Percentiles rank a stretch among this genome's conserved stretches.
These are phyloP conservation scores for Colletotrichum melonis DNA, from an alignment of 2,329 filamentous ascomycete genomes.

Conservation along the genomic window DNA sequence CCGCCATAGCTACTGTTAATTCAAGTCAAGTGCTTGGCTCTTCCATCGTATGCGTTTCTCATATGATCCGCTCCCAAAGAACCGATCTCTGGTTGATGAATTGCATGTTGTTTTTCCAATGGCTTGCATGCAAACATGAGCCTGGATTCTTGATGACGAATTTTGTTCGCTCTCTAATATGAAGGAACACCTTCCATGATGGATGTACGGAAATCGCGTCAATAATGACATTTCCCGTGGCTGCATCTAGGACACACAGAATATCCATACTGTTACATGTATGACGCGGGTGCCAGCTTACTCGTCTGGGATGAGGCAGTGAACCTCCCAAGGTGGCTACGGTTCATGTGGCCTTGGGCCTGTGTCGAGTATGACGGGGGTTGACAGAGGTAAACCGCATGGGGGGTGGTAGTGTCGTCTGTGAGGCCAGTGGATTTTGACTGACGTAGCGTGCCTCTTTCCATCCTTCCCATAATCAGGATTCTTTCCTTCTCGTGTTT, in stretches of 20 bases:
- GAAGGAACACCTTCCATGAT: constrained; percentile 13
- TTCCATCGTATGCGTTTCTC: not conserved
- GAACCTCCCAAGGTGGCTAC: not conserved
- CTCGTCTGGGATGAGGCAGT: not conserved
- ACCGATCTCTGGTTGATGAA: not conserved
- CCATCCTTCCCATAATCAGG: constrained; percentile 1
- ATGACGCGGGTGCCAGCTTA: constrained; percentile 33
- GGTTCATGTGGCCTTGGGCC: constrained; percentile 21
- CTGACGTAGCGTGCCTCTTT: constrained; percentile 33
- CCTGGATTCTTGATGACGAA: constrained; percentile 23
- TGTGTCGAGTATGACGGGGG: constrained; percentile 4
- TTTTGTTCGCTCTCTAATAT: constrained; percentile 14
- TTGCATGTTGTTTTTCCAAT: not conserved
- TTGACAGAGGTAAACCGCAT: not conserved
- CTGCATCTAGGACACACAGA: not conserved
- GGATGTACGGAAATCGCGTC: constrained; percentile 19
- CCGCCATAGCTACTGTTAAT: not conserved
- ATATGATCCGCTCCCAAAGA: not conserved
- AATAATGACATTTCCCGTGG: constrained; percentile 4
- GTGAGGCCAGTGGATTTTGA: constrained; percentile 17
- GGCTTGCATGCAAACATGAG: constrained; percentile 22
- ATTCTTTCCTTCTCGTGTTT: constrained; percentile 6
- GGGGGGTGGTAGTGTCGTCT: constrained; percentile 9
- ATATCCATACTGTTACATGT: constrained; percentile 25
- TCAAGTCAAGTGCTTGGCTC: constrained; percentile 1